Evolutionary conservation across 495 filamentous ascomycete species (phyloP), one percentile per base, ranked within the genome.

Genomic region (Neurospora discreta): DNA sequence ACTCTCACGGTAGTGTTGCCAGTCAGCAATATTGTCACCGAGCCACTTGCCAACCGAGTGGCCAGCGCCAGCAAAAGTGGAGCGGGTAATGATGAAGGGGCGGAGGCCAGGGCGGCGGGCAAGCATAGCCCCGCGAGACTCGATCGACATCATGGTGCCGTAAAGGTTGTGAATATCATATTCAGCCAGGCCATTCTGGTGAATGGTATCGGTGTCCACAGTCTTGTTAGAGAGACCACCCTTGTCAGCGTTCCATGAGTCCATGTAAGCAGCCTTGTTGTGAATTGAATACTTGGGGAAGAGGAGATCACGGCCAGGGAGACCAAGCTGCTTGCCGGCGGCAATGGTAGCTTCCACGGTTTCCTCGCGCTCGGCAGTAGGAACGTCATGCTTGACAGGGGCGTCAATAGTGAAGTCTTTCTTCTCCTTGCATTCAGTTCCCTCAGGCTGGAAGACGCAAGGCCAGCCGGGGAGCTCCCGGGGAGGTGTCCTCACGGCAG

Each of bases 151-250:
- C 92, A 96, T 93, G 26, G 88, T 88, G 43, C 93, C 93, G 78
- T 92, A 95, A 13, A 97, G 80, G 77, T 97, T 97, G 80, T 97
- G 93, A 3, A 89, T 90, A 69, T 86, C 93, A 77, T 94, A 95
- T 80, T 93, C 90, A 18, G 81, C 81, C 81, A 89, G 84, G 1
- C 91, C 91, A 73, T 91, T 90, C 67, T 89, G 83, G 78, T 96
- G 92, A 5, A 91, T 83, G 42, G 95, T 78, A 78, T 93, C 85
- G 3, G 93, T 94, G 75, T 89, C 84, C 69, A 94, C 87, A 0
- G 93, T 95, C 73, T 89, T 86, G 80, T 92, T 91, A 46, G 87
- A 90, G 60, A 96, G 81, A 6, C 87, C 85, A 20, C 90, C 90
- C 30, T 83, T 78, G 3, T 78, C 84, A 33, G 81, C 82, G 72